Evolutionary conservation across 163 green algal genomes (phyloP).

Genomic region (Volvox carteri): DNA sequence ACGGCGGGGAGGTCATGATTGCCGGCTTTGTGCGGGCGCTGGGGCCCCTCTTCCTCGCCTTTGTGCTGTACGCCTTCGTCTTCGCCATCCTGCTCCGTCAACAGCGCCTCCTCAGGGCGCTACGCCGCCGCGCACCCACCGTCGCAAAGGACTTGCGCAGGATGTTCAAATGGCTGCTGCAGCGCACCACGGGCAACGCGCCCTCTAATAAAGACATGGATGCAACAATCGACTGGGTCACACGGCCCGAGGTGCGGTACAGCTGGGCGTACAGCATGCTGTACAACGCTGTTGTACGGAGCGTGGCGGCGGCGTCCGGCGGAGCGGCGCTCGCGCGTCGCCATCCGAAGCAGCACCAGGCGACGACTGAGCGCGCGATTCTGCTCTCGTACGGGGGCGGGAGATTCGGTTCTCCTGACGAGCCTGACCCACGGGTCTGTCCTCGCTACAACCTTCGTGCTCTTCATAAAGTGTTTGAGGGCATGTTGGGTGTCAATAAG

Average conservation of each 20-base stretch:
- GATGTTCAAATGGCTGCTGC: conserved; percentile 20
- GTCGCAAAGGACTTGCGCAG: background rate
- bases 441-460: conserved; percentile 54
- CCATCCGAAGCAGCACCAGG: conserved; percentile 49
- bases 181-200: background rate
- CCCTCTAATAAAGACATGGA: conserved; percentile 51
- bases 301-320: conserved; percentile 35
- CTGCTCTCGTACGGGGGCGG: conserved; percentile 2
- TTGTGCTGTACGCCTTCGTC: conserved; percentile 29
- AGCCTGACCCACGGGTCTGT: conserved; percentile 29
- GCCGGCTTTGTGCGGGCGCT: conserved; percentile 15
- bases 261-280: conserved; percentile 47
- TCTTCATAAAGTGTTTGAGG: conserved; percentile 23
- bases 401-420: background rate
- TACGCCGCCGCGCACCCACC: conserved; percentile 4
- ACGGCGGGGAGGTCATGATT: background rate
- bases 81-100: conserved; percentile 36
- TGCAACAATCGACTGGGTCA: conserved; percentile 50
- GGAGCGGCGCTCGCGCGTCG: conserved; percentile 13
- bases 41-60: conserved; percentile 16
- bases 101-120: background rate
- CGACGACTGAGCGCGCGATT: conserved; percentile 28
- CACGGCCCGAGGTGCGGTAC: conserved; percentile 42
- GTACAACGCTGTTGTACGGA: conserved; percentile 47
- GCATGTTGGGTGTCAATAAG: conserved; percentile 28